A percentile compares a stretch with the other conserved stretches of the same genome.
Evolutionary conservation across 1,139 yeast species (phyloP).

Genomic region (Candida pseudoviswanathii): DNA sequence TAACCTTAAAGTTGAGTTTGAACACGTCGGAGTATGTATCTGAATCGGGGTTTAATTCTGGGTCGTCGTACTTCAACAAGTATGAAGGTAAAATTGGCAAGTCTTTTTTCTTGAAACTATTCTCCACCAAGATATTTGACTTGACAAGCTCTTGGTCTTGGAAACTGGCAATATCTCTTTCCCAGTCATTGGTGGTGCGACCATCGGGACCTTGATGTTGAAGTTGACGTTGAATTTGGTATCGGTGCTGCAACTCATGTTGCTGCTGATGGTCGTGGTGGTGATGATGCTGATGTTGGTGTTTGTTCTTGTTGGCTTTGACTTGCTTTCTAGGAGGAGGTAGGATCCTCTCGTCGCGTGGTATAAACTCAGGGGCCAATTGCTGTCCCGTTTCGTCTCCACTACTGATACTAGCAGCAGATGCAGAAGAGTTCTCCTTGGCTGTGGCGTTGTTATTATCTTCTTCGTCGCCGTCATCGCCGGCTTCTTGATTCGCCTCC

Average conservation of each 20-base stretch:
- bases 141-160: constrained; percentile 11
- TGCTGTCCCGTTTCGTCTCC: constrained; percentile 9
- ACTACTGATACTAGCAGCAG: constrained; percentile 7
- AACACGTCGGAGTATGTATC: constrained; percentile 22
- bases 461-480: too few relatives aligned
- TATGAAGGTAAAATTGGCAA: constrained; percentile 24
- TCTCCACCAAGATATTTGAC: constrained; percentile 21
- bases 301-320: constrained; percentile 8
- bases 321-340: constrained; percentile 1
- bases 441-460: background rate
- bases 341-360: constrained; percentile 6
- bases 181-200: constrained; percentile 13
- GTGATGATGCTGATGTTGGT: background rate
- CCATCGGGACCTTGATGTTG: background rate
- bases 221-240: background rate
- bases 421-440: constrained; percentile 10
- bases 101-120: constrained; percentile 29
- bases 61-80: constrained; percentile 26
- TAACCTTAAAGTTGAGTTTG: constrained; percentile 26
- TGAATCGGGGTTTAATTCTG: constrained; percentile 25
- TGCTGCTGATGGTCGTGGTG: background rate
- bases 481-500: constrained; percentile 2
- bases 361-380: constrained; percentile 4
- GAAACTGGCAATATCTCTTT: constrained; percentile 12
- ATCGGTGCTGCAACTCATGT: too few relatives aligned